Evolutionary conservation across 2,329 filamentous ascomycete species (phyloP), one percentile per base, ranked within the genome.

Genomic region (Pseudogymnoascus sp.): DNA sequence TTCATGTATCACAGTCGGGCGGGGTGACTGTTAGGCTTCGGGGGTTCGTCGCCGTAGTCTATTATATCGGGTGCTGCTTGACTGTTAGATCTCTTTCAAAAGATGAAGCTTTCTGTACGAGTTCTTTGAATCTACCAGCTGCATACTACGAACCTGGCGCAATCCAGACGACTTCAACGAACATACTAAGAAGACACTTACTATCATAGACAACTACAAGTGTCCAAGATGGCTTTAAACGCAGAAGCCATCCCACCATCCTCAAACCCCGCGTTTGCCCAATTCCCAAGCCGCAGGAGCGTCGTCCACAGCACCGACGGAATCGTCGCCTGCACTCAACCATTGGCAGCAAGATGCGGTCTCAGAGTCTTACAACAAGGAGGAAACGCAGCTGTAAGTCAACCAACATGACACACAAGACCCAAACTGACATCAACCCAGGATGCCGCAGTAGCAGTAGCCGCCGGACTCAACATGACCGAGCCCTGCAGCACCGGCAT

Each of bases 401-500:
- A 0, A 8, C 16, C n/a, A 40, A 40, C n/a, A 40, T 18, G n/a
- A 3, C 7, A 18, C 14, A 40, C 16, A 18, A 18, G 7, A 40
- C n/a, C 16, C 38, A 40, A 3, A 16, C 38, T 40, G 8, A 56
- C 23, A 56, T 11, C 8, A 56, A 5, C 28, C 61, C 11, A 18
- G 35, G 18, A 21, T 61, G 21, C 44, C 21, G 40, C 23, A 28
- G 7, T n/a, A 4, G 4, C 4, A 2, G 3, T 64, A 91, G 93
- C 94, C 50, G 94, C 94, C 33, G 92, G 87, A 4, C 80, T 99
- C 63, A 97, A 97, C 76, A 84, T 97, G 72, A 96, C 93, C 0
- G 94, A 99, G 73, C 94, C 94, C 6, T 86, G 87, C 64, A 94
- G 90, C 5, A 97, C 94, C 0, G 94, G 94, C 42, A 97, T 99